These are phyloP conservation scores for Agarophyton chilense DNA, from an alignment of 23 red algal genomes.

Conservation along the genomic window DNA sequence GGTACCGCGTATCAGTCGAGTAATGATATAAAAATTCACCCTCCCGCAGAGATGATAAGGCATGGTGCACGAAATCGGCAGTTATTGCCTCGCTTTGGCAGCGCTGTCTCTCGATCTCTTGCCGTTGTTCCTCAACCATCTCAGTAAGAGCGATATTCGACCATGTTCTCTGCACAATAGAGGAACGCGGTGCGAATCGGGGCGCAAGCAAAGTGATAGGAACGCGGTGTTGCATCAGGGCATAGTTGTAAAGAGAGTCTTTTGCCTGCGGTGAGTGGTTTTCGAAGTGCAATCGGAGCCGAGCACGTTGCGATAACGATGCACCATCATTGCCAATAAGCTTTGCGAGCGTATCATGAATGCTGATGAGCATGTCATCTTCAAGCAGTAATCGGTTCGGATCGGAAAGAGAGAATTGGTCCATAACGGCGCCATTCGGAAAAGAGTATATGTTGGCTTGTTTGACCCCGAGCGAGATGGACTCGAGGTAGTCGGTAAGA, in stretches of 20 bases:
- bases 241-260: constrained; percentile 67
- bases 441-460: constrained; percentile 90
- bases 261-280: constrained; percentile 20
- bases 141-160: constrained; percentile 63
- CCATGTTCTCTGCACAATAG: neutral
- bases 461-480: constrained; percentile 65
- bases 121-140: constrained; percentile 51
- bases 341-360: constrained; percentile 77
- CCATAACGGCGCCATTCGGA: constrained; percentile 91
- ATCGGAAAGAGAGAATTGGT: constrained; percentile 89
- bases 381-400: constrained; percentile 56
- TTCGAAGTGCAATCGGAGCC: neutral
- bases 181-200: constrained; percentile 14
- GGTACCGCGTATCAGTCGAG: constrained; percentile 48
- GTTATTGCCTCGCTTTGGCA: constrained; percentile 36
- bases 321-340: constrained; percentile 51
- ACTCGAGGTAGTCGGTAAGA: constrained; percentile 80
- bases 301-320: neutral
- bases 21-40: constrained; percentile 69
- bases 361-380: constrained; percentile 44
- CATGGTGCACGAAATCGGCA: constrained; percentile 50
- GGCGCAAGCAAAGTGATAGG: constrained; percentile 54
- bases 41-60: constrained; percentile 46
- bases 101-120: constrained; percentile 24
- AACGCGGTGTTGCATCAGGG: constrained; percentile 43